These are phyloP conservation scores for Fomitiporia mediterranea DNA, from an alignment of 1,284 basidiomycete genomes.

Conservation along the genomic window DNA sequence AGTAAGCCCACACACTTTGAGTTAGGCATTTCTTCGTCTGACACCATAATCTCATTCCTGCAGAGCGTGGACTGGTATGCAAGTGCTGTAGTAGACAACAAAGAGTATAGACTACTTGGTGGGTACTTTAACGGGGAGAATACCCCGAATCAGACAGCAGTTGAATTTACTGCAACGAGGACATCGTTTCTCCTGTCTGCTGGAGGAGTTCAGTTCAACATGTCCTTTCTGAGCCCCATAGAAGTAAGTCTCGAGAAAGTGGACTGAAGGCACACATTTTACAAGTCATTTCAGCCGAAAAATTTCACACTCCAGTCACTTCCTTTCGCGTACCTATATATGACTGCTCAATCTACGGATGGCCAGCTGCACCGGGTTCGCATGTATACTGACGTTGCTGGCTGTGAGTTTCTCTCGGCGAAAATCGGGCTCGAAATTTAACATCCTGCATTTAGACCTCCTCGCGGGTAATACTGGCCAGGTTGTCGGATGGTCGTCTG, in stretches of 20 bases:
- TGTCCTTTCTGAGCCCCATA: slow-evolving; percentile 37
- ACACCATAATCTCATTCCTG: not conserved
- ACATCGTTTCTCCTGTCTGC: slow-evolving; percentile 32
- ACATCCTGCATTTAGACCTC: slow-evolving; percentile 27
- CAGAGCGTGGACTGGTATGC: slow-evolving; percentile 13
- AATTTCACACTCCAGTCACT: slow-evolving; percentile 34
- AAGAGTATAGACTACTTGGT: not conserved
- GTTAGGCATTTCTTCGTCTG: not conserved
- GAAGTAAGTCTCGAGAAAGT: slow-evolving; percentile 29
- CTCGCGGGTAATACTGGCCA: slow-evolving; percentile 30
- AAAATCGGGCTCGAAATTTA: slow-evolving; percentile 27
- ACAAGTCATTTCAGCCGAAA: not conserved
- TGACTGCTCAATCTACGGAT: slow-evolving; percentile 24
- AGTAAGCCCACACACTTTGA: not conserved
- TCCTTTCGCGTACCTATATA: slow-evolving; percentile 24
- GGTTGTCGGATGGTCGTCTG: slow-evolving; percentile 30
- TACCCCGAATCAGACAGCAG: not conserved
- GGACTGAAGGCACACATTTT: too few species aligned
- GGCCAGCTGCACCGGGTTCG: slow-evolving; percentile 21
- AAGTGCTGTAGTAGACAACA: not conserved
- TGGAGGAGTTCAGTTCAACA: slow-evolving; percentile 34
- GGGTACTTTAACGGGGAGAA: not conserved
- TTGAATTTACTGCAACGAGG: slow-evolving; percentile 33
- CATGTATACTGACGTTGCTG: slow-evolving; percentile 22
- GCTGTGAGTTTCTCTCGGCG: not conserved